These are phyloP conservation scores for Geoglossum cookeanum DNA, from an alignment of 2,329 filamentous ascomycete species.

Conservation along the genomic window DNA sequence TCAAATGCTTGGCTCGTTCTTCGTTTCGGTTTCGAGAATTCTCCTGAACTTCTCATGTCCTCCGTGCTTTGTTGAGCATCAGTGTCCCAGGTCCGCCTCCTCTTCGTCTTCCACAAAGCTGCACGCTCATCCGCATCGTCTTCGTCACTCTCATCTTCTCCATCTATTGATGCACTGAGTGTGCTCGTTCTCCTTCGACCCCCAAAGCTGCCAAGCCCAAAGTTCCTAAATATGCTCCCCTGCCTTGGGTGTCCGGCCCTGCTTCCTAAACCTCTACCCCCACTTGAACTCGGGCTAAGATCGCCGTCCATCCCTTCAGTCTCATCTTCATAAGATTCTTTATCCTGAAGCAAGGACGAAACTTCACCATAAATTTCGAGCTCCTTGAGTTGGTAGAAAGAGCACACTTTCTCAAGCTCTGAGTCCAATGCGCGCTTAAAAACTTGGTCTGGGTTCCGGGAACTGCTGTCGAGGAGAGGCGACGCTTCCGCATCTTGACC, in stretches of 20 bases:
- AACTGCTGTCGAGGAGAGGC: slow-evolving; percentile 51
- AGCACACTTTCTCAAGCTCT: slow-evolving; percentile 84
- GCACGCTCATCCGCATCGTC: slow-evolving; percentile 36
- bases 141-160: slow-evolving; percentile 40
- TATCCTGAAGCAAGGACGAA: slow-evolving; percentile 55
- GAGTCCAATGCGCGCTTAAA: slow-evolving; percentile 69
- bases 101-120: slow-evolving; percentile 20
- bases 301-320: slow-evolving; percentile 21
- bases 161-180: slow-evolving; percentile 30
- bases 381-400: slow-evolving; percentile 82
- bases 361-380: slow-evolving; percentile 69
- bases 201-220: slow-evolving; percentile 25
- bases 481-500: slow-evolving; percentile 61
- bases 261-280: not conserved
- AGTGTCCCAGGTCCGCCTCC: slow-evolving; percentile 4
- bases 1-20: slow-evolving; percentile 49
- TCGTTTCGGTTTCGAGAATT: slow-evolving; percentile 37
- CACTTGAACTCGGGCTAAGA: slow-evolving; percentile 15
- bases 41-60: slow-evolving; percentile 43
- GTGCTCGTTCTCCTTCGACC: slow-evolving; percentile 25
- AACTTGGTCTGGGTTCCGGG: slow-evolving; percentile 54
- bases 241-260: slow-evolving; percentile 12
- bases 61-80: slow-evolving; percentile 15
- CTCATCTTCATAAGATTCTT: slow-evolving; percentile 46
- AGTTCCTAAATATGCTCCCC: slow-evolving; percentile 33